phyloP scores from a whole-genome alignment of 495 filamentous ascomycete species.

The Penicillium soppii region DNA sequence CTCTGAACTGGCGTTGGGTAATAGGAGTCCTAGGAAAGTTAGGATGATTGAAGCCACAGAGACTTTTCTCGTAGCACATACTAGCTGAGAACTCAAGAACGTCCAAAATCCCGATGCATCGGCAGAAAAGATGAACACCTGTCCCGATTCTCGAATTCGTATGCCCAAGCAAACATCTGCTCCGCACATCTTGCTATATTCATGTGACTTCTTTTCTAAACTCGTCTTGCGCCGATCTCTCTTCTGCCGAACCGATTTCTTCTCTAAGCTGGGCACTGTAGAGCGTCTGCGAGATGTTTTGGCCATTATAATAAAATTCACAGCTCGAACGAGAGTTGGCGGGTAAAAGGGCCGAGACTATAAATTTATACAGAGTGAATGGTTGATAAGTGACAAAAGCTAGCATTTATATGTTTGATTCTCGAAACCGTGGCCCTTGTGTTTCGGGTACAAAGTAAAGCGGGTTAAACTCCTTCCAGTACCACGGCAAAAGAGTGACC shows the following conservation, averaged over 20 bases:
- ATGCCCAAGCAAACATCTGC: conserved; percentile 19
- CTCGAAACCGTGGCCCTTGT: too few species aligned
- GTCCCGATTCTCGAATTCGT: conserved; percentile 12
- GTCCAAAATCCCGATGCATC: conserved; percentile 17
- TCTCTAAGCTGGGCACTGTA: neutral
- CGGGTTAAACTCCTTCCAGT: too few species aligned
- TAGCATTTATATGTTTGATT: too few species aligned
- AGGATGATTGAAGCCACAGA: neutral
- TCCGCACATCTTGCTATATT: conserved; percentile 17
- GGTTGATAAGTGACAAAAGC: too few species aligned
- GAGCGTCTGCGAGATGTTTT: neutral
- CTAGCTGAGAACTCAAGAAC: conserved; percentile 7
- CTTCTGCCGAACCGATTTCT: conserved; percentile 14
- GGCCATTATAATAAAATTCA: too few species aligned
- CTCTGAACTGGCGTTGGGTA: too few species aligned
- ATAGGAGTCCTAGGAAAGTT: neutral
- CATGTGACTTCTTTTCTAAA: conserved; percentile 13
- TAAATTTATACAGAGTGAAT: too few species aligned
- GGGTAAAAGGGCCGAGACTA: too few species aligned
- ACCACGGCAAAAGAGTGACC: too few species aligned
- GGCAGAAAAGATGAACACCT: conserved; percentile 14
- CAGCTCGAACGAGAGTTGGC: too few species aligned
- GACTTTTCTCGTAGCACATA: conserved; percentile 1
- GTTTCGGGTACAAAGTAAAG: too few species aligned
- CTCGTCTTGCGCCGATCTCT: conserved; percentile 7